These are phyloP conservation scores for Lycium ferocissimum DNA, from an alignment of 257 asterid genomes.

Conservation along the genomic window DNA sequence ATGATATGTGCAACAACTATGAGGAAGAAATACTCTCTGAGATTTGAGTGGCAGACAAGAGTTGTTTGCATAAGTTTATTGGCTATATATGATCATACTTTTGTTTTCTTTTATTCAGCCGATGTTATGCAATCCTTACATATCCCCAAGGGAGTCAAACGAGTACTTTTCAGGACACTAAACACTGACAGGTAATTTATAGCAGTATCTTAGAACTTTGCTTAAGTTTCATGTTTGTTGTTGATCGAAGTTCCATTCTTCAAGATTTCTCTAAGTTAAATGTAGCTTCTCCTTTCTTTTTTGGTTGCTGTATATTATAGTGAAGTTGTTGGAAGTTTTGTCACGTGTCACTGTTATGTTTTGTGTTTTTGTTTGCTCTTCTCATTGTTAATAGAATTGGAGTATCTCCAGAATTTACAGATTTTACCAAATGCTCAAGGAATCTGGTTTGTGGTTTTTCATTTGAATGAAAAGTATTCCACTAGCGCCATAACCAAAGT, in stretches of 20 bases:
- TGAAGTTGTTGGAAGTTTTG: conserved; percentile 6
- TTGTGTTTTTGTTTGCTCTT: neutral
- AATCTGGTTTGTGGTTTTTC: neutral
- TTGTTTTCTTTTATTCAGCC: conserved; percentile 54
- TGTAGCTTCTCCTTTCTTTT: conserved; percentile 10
- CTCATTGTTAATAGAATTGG: neutral
- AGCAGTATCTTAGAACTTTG: conserved; percentile 17
- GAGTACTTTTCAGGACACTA: conserved; percentile 91
- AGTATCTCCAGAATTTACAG: conserved; percentile 4
- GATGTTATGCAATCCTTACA: conserved; percentile 84
- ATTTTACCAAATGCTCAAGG: neutral
- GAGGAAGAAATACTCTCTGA: conserved; percentile 6
- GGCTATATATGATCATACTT: neutral
- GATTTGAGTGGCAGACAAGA: neutral
- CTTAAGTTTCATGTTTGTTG: conserved; percentile 20
- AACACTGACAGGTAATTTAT: conserved; percentile 87
- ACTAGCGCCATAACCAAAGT: neutral
- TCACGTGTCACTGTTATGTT: neutral
- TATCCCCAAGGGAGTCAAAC: conserved; percentile 88
- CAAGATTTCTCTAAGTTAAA: conserved; percentile 12
- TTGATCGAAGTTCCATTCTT: neutral
- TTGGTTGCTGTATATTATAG: neutral
- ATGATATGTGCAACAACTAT: neutral
- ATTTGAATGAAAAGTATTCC: neutral
- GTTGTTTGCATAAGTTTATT: neutral